phyloP scores from a whole-genome alignment of 1,139 yeast species.

The Sugiyamaella neomexicana region DNA sequence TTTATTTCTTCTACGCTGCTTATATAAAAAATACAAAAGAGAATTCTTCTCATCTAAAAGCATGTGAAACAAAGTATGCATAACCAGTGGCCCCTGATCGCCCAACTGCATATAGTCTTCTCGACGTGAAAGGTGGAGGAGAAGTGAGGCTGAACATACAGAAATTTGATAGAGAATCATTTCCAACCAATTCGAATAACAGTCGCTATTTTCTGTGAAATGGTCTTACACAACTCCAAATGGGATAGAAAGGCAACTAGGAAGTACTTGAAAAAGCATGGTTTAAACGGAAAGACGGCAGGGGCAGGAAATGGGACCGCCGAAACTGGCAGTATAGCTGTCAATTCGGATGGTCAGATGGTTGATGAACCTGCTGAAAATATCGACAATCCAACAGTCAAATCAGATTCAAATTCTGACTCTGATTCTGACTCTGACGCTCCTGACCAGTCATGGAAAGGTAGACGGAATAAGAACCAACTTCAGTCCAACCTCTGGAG shows the following conservation, averaged over 20 bases:
- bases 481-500: constrained; percentile 17
- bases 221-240: constrained; percentile 36
- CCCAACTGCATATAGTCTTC: too few species aligned
- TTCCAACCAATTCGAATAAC: too few species aligned
- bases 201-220: constrained; percentile 7
- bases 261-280: constrained; percentile 32
- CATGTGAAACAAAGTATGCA: too few species aligned
- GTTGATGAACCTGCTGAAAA: not conserved
- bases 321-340: too few species aligned
- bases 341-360: too few species aligned
- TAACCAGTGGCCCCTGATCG: too few species aligned
- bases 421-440: not conserved
- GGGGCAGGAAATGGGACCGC: constrained; percentile 3
- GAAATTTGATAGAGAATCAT: not conserved
- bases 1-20: too few species aligned
- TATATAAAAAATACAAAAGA: too few species aligned
- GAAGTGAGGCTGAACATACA: not conserved
- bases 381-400: not conserved
- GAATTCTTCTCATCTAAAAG: too few species aligned
- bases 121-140: too few species aligned
- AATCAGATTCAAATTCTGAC: not conserved
- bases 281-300: constrained; percentile 19
- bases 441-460: constrained; percentile 3
- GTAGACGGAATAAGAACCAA: not conserved
- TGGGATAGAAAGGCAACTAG: constrained; percentile 35